Base-by-base conservation (phyloP, 108 stramenopile species). In the Mayamaea pseudoterrestris region DNA sequence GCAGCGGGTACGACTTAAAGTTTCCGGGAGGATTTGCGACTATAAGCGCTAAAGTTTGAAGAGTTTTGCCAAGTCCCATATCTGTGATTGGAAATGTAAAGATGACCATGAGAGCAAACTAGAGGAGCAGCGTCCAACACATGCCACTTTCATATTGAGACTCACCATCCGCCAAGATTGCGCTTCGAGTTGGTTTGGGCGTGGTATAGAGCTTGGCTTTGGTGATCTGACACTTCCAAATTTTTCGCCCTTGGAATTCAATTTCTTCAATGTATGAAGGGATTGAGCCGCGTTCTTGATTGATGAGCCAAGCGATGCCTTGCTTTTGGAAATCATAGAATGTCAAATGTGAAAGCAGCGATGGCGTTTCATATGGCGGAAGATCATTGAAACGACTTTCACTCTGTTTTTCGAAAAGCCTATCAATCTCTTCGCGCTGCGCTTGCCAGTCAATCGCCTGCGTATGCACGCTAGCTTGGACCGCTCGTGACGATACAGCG, bases 51-150 rank as follows among this genome's bases (percentile, higher is more conserved):
- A 79, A 50, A 7, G 71, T 58, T 36, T 73, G 70, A 3, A 79
- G 30, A 12, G 71, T 74, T 56, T 80, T 74, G 6, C 71, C 70
- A 29, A 83, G 31, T 26, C 77, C 76, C 80, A 82, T 78, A 20
- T 78, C 59, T 45, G 44, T 6, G 21, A 45, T 5, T 4, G 27
- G 5, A 34, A 34, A 34, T n/a, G n/a, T n/a, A 45, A 23, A 24
- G 7, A 41, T 9, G 40, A 9, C 13, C 16, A 20, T 20, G 8
- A 11, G 32, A 11, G 32, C 8, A 12, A 34, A 11, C 16, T 20
- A 20, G 21, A 13, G 12, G 4, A 41, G 5, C 40, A 41, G 5
- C 5, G 16, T 4, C 16, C 18, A 20, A 13, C 12, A 5, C 12
- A 5, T 41, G 40, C 5, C 21, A 5, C 16, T 5, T 5, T 13